A percentile compares a stretch with the other conserved stretches of the same genome.
phyloP scores from a whole-genome alignment of 2,329 filamentous ascomycete genomes.

The Aspergillus cejpii region DNA sequence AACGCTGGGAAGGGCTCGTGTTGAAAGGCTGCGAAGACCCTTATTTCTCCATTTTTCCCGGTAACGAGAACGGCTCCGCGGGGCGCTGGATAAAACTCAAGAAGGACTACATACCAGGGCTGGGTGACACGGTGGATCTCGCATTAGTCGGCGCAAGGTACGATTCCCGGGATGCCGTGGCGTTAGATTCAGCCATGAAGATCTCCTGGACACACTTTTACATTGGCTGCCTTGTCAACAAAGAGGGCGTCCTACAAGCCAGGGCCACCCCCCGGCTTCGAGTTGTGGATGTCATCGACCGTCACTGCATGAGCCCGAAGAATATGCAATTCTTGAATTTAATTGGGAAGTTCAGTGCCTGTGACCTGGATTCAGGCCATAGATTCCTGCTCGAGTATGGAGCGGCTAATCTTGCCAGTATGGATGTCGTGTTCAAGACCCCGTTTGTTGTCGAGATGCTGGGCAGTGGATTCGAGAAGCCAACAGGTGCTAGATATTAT shows the following conservation, averaged over 20 bases:
- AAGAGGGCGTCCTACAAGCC: conserved; percentile 50
- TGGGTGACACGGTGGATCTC: conserved; percentile 80
- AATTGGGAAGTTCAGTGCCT: conserved; percentile 42
- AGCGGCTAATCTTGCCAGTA: conserved; percentile 29
- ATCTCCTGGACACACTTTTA: conserved; percentile 74
- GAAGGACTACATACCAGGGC: conserved; percentile 70
- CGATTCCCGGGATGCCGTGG: conserved; percentile 56
- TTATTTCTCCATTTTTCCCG: conserved; percentile 57
- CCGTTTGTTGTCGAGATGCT: conserved; percentile 75
- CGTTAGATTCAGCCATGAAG: conserved; percentile 45
- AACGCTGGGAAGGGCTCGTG: conserved; percentile 69
- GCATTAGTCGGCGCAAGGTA: conserved; percentile 70
- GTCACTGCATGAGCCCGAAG: conserved; percentile 43
- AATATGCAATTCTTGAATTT: conserved; percentile 48
- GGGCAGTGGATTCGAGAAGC: conserved; percentile 72
- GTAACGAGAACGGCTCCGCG: conserved; percentile 23
- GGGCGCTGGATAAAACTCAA: conserved; percentile 72
- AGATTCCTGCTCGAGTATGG: conserved; percentile 46
- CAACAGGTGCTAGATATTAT: conserved; percentile 62
- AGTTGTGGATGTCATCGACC: conserved; percentile 58
- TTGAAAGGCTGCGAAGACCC: conserved; percentile 69
- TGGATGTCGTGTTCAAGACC: conserved; percentile 53
- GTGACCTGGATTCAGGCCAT: conserved; percentile 30
- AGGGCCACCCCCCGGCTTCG: conserved; percentile 54
- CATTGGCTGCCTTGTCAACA: conserved; percentile 68